phyloP scores from a whole-genome alignment of 495 filamentous ascomycete species.

The Xanthoparmelia taractica region DNA sequence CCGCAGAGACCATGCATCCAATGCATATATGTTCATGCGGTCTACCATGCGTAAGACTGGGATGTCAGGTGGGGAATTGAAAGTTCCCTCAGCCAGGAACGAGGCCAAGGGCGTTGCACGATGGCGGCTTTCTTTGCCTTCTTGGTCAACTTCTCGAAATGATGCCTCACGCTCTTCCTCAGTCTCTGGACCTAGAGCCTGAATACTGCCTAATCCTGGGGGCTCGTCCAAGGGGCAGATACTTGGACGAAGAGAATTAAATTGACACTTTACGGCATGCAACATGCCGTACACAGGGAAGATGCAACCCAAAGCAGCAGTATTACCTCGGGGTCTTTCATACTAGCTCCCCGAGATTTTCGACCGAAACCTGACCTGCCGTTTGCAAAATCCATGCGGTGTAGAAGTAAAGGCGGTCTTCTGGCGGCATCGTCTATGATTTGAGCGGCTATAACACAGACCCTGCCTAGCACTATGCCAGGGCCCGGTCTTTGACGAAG shows the following conservation, averaged over 20 bases:
- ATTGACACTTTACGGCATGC: background rate
- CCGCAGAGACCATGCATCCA: background rate
- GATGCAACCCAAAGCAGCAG: background rate
- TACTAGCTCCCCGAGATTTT: background rate
- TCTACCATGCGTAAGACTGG: background rate
- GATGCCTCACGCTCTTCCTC: background rate
- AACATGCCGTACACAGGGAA: background rate
- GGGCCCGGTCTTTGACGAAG: slow-evolving; percentile 5
- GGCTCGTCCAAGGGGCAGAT: background rate
- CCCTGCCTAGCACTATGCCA: background rate
- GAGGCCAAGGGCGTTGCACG: too few relatives aligned
- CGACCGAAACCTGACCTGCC: background rate
- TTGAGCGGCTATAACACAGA: slow-evolving; percentile 15
- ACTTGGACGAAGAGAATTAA: background rate
- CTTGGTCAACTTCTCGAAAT: background rate
- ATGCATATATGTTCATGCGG: background rate
- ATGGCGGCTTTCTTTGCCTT: background rate
- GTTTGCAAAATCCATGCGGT: background rate
- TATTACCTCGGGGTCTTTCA: background rate
- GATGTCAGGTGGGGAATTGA: background rate
- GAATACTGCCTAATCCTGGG: background rate
- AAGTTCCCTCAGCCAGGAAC: too few relatives aligned
- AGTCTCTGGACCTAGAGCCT: background rate
- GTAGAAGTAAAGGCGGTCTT: background rate
- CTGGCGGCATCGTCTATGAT: background rate